Conservation (phyloP, 139 green algal species). For the Spirogloea muscicola region DNA sequence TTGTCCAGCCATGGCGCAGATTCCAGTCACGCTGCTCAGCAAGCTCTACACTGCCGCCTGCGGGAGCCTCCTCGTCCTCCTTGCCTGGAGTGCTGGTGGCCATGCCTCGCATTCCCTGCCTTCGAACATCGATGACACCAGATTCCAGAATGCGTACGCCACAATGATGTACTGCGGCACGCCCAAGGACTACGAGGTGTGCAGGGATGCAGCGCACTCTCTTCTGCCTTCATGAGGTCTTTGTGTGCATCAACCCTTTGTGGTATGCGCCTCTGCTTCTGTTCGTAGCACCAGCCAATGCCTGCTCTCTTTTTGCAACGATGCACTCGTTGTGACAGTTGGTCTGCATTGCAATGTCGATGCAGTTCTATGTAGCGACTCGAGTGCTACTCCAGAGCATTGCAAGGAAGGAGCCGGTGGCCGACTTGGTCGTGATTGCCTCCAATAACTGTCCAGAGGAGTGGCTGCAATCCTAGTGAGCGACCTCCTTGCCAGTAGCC, state of each 20-base stretch:
- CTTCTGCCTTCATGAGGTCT: too few species aligned
- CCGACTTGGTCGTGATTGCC: slow-evolving; percentile 30
- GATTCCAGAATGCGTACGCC: slow-evolving; percentile 33
- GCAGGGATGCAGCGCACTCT: too few species aligned
- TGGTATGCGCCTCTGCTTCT: too few species aligned
- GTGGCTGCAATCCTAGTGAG: slow-evolving; percentile 18
- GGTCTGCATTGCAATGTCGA: too few species aligned
- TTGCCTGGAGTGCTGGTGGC: background rate
- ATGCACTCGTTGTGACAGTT: too few species aligned
- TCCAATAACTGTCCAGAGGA: background rate
- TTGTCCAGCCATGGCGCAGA: background rate
- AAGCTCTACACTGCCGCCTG: background rate
- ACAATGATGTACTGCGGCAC: slow-evolving; percentile 42
- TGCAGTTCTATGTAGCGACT: slow-evolving; percentile 40
- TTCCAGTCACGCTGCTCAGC: background rate
- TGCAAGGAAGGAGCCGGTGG: background rate
- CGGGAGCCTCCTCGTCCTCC: background rate
- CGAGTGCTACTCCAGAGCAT: slow-evolving; percentile 32
- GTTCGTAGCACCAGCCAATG: too few species aligned
- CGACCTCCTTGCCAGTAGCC: too few species aligned
- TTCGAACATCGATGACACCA: background rate
- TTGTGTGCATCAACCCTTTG: too few species aligned
- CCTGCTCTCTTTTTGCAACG: too few species aligned
- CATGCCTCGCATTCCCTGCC: background rate
- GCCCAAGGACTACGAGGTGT: slow-evolving; percentile 36